Percentiles rank a stretch among this genome's conserved stretches.
phyloP scores from a whole-genome alignment of 768 basidiomycete species.

The Agrocybe chaxingu region DNA sequence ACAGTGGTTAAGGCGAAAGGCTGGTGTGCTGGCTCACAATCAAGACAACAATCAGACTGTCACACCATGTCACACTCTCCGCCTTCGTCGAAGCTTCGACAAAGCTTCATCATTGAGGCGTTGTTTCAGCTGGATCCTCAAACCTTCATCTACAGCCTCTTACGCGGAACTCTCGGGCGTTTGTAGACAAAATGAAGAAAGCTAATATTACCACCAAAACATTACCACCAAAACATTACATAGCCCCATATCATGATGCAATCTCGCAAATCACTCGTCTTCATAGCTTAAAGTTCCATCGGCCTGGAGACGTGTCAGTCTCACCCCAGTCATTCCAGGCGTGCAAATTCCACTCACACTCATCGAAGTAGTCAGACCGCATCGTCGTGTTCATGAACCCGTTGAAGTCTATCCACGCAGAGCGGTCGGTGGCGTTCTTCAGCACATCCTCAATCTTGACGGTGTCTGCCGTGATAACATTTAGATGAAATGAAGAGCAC shows the following conservation, averaged over 20 bases:
- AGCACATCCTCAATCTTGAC: conserved; percentile 24
- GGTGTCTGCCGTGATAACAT: conserved; percentile 10
- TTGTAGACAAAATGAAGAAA: background rate
- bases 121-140: no score
- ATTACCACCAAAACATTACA: background rate
- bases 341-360: conserved; percentile 15
- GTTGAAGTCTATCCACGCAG: conserved; percentile 22
- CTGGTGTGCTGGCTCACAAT: no score
- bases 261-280: background rate
- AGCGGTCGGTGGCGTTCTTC: conserved; percentile 20
- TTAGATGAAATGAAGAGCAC: background rate
- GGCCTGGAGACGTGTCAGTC: conserved; percentile 13
- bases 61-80: no score
- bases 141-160: no score
- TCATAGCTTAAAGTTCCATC: conserved; percentile 18
- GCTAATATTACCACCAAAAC: background rate
- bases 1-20: background rate
- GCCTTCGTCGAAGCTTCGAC: no score
- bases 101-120: no score
- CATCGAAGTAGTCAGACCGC: conserved; percentile 22
- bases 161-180: no score
- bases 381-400: conserved; percentile 24
- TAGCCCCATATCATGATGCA: background rate
- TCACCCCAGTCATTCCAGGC: background rate
- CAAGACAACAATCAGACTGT: no score